Evolutionary conservation across 805 yeast genomes (phyloP), one percentile per base, ranked within the genome.

Genomic region (Teunomyces pallodes): DNA sequence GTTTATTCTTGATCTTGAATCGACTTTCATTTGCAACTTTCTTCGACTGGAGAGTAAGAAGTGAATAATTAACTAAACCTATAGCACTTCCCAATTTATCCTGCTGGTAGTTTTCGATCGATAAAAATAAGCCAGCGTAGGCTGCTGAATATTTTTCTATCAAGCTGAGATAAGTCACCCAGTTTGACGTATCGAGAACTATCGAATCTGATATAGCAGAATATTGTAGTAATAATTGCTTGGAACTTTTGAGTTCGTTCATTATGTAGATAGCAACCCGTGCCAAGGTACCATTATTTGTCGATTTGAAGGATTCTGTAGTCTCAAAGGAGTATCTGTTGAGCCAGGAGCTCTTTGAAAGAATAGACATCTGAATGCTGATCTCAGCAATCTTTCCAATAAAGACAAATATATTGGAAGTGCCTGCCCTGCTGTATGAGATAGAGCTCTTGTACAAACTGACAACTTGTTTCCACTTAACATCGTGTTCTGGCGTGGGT

Each of bases 31-130:
- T 58, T 4, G 49, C 48, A 29, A 57, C 48, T 12, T 52, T 48
- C 50, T 69, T 71, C 45, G 69, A 67, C 49, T 74, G 78, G 20
- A 74, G 57, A 27, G 60, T 56, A 9, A 73, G 50, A 9, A 74
- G 57, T 17, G 74, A 52, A 40, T 61, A 64, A 48, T 75, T 71
- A 2, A 77, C 54, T 29, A 75, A 62, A 1, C 81, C 82, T 35
- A 77, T 64, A 3, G 78, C 72, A n/a, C 65, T 65, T 6, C 82
- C 82, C 14, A 77, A 45, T 33, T 71, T 66, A 45, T 67, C 64
- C 42, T 75, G 67, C 49, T 76, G 77, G 55, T 77, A 77, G 45
- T 64, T 58, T 42, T 77, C 81, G 33, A 76, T 65, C 0, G 80
- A 63, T 17, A 76, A 60, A 43, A 77, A 71, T n/a, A 70, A 50